Evolutionary conservation across 1,139 yeast species (phyloP), one percentile per base, ranked within the genome.

Genomic region (Candida frijolesensis): DNA sequence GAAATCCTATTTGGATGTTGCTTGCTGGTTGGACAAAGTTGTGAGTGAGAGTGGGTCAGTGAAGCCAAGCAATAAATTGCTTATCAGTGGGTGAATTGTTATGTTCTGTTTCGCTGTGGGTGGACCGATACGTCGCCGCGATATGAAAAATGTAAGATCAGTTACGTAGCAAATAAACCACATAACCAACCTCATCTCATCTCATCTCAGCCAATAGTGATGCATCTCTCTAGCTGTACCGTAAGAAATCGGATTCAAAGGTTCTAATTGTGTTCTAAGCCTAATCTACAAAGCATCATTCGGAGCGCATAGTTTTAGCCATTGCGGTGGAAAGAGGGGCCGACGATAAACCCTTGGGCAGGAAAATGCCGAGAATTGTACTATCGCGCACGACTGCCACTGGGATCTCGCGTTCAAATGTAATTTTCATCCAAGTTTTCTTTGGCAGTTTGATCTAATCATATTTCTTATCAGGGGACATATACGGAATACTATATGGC

Each of bases 371-470:
- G 30, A 42, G 38, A 32, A 19, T 42, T 33, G 45, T 12, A 8
- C 18, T 11, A n/a, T 18, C 12, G 14, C 30, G 19, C 45, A 42
- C 45, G 45, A 42, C 45, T 8, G 10, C 3, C 29, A 12, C 34
- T 41, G 46, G 40, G 33, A 9, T 22, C 46, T 43, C 46, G 46
- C 46, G 40, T 43, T 43, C 7, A 43, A n/a, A 34, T 34, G 46
- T 34, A 34, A 14, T 43, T 43, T 43, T 19, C 39, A 41, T 22
- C 14, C 41, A 38, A 16, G 7, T 15, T 14, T 14, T 34, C 10
- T 15, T 6, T 10, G 25, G 22, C n/a, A 19, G 38, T 9, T 35
- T 35, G 39, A 38, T 22, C 42, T 38, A 38, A 38, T 18, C 30
- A 9, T 19, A 12, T 12, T 6, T 25, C 42, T 40, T 40, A 40